Percentiles rank a stretch among this genome's conserved stretches.
Evolutionary conservation across 305 asterid species (phyloP).

Genomic region (Salvia sclarea): DNA sequence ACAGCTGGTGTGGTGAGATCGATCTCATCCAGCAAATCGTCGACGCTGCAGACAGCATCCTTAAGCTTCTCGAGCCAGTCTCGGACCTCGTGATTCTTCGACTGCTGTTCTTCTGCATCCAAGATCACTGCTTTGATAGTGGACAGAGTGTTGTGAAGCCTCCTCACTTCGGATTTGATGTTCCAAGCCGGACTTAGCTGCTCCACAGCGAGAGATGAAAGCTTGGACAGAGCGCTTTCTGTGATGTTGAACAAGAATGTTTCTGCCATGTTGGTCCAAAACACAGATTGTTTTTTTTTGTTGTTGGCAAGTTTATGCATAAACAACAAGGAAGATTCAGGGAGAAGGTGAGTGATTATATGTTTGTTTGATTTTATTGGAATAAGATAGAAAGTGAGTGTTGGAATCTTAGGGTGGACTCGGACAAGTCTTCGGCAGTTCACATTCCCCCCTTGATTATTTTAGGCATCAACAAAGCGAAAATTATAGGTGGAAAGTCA

Average conservation of each 20-base stretch:
- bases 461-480: too few relatives aligned
- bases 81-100: conserved; percentile 49
- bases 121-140: conserved; percentile 54
- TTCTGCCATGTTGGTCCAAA: conserved; percentile 40
- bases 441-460: too few relatives aligned
- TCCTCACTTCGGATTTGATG: conserved; percentile 39
- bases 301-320: too few relatives aligned
- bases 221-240: conserved; percentile 42
- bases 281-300: too few relatives aligned
- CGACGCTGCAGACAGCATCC: conserved; percentile 49
- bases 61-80: conserved; percentile 58
- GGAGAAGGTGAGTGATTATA: too few relatives aligned
- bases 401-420: too few relatives aligned
- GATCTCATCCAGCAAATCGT: conserved; percentile 51
- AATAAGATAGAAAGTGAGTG: too few relatives aligned
- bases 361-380: too few relatives aligned
- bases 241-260: conserved; percentile 44
- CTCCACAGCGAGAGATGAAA: conserved; percentile 39
- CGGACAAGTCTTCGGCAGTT: too few relatives aligned
- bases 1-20: conserved; percentile 32
- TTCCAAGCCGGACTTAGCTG: conserved; percentile 45
- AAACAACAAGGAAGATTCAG: too few relatives aligned
- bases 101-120: conserved; percentile 53
- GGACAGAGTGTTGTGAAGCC: conserved; percentile 49
- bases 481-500: too few relatives aligned